phyloP scores from a whole-genome alignment of 495 filamentous ascomycete species.

The Lophium mytilinum region DNA sequence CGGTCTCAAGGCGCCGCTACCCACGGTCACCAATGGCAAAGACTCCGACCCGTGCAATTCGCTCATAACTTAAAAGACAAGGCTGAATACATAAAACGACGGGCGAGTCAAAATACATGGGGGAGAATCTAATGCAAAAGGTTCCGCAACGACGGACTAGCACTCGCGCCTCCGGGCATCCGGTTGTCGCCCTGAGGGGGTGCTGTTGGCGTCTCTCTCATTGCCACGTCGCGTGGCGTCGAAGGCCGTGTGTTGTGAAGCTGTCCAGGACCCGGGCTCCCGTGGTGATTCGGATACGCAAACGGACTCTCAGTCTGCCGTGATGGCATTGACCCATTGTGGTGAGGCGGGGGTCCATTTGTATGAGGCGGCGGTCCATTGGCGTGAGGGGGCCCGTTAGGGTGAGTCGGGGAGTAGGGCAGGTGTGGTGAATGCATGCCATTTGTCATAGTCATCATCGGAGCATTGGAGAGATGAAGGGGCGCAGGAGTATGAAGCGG shows the following conservation, averaged over 20 bases:
- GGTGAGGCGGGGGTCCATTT: too few species aligned
- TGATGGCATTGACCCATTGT: constrained; percentile 2
- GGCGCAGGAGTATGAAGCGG: constrained; percentile 9
- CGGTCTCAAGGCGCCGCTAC: too few species aligned
- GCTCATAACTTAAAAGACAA: neutral
- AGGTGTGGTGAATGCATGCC: constrained; percentile 26
- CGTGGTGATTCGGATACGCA: constrained; percentile 15
- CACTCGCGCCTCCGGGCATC: constrained; percentile 18
- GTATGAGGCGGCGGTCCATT: too few species aligned
- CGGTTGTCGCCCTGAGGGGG: constrained; percentile 8
- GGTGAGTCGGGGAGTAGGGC: constrained; percentile 25
- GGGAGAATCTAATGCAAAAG: constrained; percentile 20
- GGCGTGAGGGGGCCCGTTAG: neutral
- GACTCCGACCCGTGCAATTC: constrained; percentile 1
- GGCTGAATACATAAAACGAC: neutral
- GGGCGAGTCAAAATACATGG: neutral
- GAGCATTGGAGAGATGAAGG: constrained; percentile 16
- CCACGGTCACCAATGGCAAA: neutral
- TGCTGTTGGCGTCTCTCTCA: constrained; percentile 10
- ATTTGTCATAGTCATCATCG: constrained; percentile 14
- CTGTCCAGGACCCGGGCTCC: constrained; percentile 14
- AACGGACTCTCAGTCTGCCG: constrained; percentile 19
- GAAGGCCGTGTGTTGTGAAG: constrained; percentile 10
- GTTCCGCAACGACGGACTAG: constrained; percentile 23
- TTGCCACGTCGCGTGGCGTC: constrained; percentile 17